phyloP scores from a whole-genome alignment of 129 eudicot genomes.

The Flaveria sonorensis region DNA sequence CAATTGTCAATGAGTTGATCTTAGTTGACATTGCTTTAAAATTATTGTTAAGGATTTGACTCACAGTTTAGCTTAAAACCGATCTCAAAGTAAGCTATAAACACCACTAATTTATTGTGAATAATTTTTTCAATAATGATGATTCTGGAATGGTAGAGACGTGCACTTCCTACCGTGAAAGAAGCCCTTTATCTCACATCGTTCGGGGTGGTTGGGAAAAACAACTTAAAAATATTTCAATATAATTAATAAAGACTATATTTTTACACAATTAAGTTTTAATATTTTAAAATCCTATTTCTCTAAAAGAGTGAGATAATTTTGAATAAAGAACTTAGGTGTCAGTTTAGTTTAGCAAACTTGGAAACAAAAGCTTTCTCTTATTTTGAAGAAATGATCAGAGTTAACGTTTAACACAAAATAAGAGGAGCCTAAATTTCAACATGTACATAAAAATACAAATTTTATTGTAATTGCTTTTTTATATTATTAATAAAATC shows the following conservation, averaged over 20 bases:
- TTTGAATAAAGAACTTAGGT: not conserved
- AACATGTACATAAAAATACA: constrained; percentile 13
- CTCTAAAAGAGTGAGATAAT: not conserved
- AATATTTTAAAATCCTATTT: too few species aligned
- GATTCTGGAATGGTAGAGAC: not conserved
- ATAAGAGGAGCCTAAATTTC: constrained; percentile 12
- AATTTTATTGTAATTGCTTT: constrained; percentile 3
- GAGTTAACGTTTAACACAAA: constrained; percentile 12
- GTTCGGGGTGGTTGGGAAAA: not conserved
- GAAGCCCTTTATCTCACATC: not conserved
- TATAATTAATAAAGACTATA: not conserved
- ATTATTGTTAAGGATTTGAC: too few species aligned
- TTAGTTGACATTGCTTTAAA: too few species aligned
- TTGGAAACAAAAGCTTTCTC: not conserved
- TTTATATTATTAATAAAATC: not conserved
- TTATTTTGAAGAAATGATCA: too few species aligned
- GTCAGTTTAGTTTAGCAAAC: not conserved
- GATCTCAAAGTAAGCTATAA: not conserved
- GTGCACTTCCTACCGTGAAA: not conserved
- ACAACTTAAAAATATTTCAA: too few species aligned
- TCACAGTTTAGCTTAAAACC: too few species aligned
- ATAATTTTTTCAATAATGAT: not conserved
- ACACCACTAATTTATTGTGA: not conserved
- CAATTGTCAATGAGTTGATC: too few species aligned
- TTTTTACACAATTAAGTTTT: too few species aligned